Evolutionary conservation across 768 basidiomycete genomes (phyloP).

Genomic region (Steccherinum ochraceum): DNA sequence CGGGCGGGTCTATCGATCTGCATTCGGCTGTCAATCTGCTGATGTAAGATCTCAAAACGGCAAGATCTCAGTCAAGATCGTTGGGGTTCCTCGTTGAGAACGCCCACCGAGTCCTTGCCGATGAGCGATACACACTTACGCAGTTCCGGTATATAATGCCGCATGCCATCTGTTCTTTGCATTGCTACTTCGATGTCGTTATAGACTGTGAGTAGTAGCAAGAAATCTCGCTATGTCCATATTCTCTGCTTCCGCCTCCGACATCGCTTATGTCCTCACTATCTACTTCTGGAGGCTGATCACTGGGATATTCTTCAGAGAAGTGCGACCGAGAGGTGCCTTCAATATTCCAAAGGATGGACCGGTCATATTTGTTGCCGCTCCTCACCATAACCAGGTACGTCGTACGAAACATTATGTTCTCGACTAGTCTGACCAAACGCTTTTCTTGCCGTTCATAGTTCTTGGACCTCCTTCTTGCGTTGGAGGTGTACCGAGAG

Average conservation of each 20-base stretch:
- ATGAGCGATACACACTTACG: no score
- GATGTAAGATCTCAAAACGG: no score
- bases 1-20: no score
- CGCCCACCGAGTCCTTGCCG: no score
- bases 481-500: slow-evolving; percentile 72
- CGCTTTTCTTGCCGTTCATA: slow-evolving; percentile 25
- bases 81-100: no score
- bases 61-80: no score
- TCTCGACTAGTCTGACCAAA: slow-evolving; percentile 40
- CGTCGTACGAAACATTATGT: slow-evolving; percentile 52
- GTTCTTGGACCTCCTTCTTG: slow-evolving; percentile 88
- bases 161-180: no score
- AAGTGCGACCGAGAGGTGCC: slow-evolving; percentile 87
- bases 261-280: slow-evolving; percentile 55
- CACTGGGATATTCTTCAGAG: slow-evolving; percentile 91
- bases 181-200: no score
- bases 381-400: slow-evolving; percentile 23
- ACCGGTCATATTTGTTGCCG: slow-evolving; percentile 89
- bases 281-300: slow-evolving; percentile 80
- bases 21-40: no score
- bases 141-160: no score
- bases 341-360: slow-evolving; percentile 89
- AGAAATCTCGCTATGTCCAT: no score
- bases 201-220: no score
- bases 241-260: not conserved